Evolutionary conservation across 306 rosid species (phyloP).

Genomic region (Purshia tridentata): DNA sequence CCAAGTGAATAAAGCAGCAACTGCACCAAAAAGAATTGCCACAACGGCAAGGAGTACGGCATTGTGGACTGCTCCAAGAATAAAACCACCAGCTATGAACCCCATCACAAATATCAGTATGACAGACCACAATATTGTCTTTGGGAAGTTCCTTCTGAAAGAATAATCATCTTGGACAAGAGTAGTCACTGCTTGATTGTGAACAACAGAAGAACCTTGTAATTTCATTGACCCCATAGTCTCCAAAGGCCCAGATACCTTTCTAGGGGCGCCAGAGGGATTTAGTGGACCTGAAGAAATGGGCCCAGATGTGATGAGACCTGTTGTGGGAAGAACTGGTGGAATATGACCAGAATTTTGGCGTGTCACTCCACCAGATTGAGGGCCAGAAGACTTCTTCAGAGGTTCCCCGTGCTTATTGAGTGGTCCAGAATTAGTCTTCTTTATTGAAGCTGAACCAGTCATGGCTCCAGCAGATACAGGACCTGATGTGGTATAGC

Average conservation of each 20-base stretch:
- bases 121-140: slow-evolving; percentile 91
- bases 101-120: slow-evolving; percentile 96
- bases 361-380: slow-evolving; percentile 93
- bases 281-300: slow-evolving; percentile 87
- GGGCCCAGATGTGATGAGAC: slow-evolving; percentile 94
- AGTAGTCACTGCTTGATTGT: slow-evolving; percentile 83
- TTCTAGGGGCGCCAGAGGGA: slow-evolving; percentile 98
- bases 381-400: slow-evolving; percentile 97
- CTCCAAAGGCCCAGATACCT: slow-evolving; percentile 92
- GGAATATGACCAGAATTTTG: slow-evolving; percentile 98
- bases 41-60: slow-evolving; percentile 87
- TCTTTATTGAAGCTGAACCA: slow-evolving; percentile 75
- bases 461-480: slow-evolving; percentile 63
- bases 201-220: slow-evolving; percentile 47
- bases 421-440: slow-evolving; percentile 92
- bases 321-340: slow-evolving; percentile 91
- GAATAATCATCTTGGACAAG: slow-evolving; percentile 80
- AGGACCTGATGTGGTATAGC: slow-evolving; percentile 74
- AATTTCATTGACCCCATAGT: slow-evolving; percentile 76
- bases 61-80: slow-evolving; percentile 96
- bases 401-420: slow-evolving; percentile 96
- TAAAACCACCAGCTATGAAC: slow-evolving; percentile 95
- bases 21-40: slow-evolving; percentile 68
- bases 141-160: slow-evolving; percentile 84
- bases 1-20: slow-evolving; percentile 84